phyloP scores from a whole-genome alignment of 2,329 filamentous ascomycete genomes.

The Rhexocercosporidium sp. region DNA sequence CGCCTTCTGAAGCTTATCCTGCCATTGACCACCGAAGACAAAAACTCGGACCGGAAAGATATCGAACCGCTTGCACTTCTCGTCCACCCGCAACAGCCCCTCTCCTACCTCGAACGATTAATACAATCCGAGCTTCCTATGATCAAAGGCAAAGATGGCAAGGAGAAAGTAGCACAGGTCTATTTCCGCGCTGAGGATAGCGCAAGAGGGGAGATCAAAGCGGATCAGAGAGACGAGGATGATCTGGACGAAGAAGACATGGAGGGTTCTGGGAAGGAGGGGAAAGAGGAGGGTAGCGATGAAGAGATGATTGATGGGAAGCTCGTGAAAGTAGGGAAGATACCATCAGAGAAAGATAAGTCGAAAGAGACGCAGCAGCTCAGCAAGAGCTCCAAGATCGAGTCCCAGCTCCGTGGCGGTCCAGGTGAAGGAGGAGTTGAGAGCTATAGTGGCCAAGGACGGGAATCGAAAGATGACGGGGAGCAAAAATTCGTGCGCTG shows the following conservation, averaged over 20 bases:
- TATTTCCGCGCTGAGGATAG: constrained; percentile 82
- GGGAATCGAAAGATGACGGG: constrained; percentile 48
- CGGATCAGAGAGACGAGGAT: constrained; percentile 44
- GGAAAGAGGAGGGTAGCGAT: constrained; percentile 49
- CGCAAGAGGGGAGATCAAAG: constrained; percentile 59
- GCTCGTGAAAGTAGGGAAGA: constrained; percentile 44
- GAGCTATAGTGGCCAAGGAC: constrained; percentile 73
- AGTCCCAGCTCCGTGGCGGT: constrained; percentile 50
- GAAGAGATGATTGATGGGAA: constrained; percentile 56
- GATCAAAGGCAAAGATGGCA: constrained; percentile 62
- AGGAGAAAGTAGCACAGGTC: constrained; percentile 73
- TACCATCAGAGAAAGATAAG: constrained; percentile 36
- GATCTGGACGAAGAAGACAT: constrained; percentile 41
- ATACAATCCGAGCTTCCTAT: constrained; percentile 85
- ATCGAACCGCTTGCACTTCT: constrained; percentile 87
- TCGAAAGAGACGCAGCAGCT: constrained; percentile 20
- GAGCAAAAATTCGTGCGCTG: constrained; percentile 77
- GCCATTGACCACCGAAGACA: constrained; percentile 69
- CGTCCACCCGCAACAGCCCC: constrained; percentile 86
- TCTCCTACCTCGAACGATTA: constrained; percentile 87
- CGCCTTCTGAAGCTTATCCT: constrained; percentile 81
- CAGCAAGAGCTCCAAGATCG: constrained; percentile 28
- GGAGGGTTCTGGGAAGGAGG: constrained; percentile 43
- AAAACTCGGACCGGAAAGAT: constrained; percentile 65
- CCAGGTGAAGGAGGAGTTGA: constrained; percentile 66